Conservation (phyloP, 1,284 basidiomycete genomes). For the Athelia sp. region DNA sequence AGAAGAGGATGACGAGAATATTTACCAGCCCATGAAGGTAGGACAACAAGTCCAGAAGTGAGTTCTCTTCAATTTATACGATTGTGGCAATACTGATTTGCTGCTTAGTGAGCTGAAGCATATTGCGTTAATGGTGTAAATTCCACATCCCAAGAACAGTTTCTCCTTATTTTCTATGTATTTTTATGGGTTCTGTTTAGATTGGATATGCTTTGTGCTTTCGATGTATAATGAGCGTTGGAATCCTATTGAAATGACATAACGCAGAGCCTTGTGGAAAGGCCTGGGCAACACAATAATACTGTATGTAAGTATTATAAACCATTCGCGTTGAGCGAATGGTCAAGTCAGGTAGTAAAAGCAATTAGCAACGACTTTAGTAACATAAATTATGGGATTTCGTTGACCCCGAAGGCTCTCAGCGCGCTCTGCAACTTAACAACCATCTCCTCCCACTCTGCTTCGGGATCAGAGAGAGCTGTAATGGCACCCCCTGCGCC, state of each 20-base stretch:
- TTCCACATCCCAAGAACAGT: neutral
- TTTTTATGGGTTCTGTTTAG: neutral
- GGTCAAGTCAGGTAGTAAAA: no score
- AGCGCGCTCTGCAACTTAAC: constrained; percentile 77
- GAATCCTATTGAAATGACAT: neutral
- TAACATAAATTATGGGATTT: no score
- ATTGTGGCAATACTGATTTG: neutral
- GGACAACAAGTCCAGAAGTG: constrained; percentile 83
- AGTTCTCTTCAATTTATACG: constrained; percentile 21
- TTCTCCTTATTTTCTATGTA: neutral
- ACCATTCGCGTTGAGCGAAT: no score
- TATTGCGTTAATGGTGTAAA: constrained; percentile 72
- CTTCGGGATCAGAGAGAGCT: constrained; percentile 80
- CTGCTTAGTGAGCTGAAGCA: constrained; percentile 75
- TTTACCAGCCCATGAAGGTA: constrained; percentile 78
- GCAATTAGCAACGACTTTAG: no score
- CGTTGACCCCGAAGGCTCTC: constrained; percentile 44
- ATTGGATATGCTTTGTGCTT: neutral
- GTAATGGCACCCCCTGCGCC: constrained; percentile 97
- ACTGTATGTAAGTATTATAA: no score
- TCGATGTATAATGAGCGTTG: neutral
- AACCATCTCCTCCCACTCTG: constrained; percentile 94
- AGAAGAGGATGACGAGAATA: constrained; percentile 34
- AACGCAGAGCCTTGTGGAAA: constrained; percentile 1
- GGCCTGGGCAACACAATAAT: neutral